A percentile compares a stretch with the other conserved stretches of the same genome.
Evolutionary conservation across 78 protist genomes (phyloP).

Genomic region (Dictyostelium discoideum): dicty_2.7 NC_007090.3:3813001-3813500

Average conservation of each 20-base stretch:
- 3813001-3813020: conserved; percentile 91
- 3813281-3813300: conserved; percentile 95
- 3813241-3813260: neutral
- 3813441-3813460: neutral
- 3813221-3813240: neutral
- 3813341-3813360: conserved; percentile 91
- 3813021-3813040: conserved; percentile 91
- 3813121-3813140: conserved; percentile 83
- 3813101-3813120: conserved; percentile 79
- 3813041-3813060: conserved; percentile 90
- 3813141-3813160: conserved; percentile 77
- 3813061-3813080: conserved; percentile 90
- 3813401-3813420: too few species aligned
- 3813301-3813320: conserved; percentile 88
- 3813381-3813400: conserved; percentile 78
- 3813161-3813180: conserved; percentile 84
- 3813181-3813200: conserved; percentile 88
- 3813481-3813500: too few species aligned
- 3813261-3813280: neutral
- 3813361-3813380: conserved; percentile 94
- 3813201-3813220: neutral
- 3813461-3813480: neutral
- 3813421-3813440: neutral
- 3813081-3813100: conserved; percentile 85
- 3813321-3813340: conserved; percentile 84